These are phyloP conservation scores for Mucor saturninus DNA, from an alignment of 371 early-diverging fungal genomes.

Conservation along the genomic window DNA sequence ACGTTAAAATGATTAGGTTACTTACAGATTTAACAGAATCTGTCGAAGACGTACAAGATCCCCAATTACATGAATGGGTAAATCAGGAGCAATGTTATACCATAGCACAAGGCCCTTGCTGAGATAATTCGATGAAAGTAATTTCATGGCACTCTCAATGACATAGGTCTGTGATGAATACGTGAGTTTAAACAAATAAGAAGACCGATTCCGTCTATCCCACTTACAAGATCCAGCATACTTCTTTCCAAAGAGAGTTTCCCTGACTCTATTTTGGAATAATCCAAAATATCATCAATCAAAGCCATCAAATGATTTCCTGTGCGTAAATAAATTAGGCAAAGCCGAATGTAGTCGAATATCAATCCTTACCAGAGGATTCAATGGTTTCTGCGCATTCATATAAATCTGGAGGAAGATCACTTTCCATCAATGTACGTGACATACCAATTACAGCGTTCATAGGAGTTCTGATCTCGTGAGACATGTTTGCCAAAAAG, in stretches of 20 bases:
- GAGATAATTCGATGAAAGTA: constrained; percentile 17
- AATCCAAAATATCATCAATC: constrained; percentile 52
- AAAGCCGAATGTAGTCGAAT: neutral
- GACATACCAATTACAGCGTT: constrained; percentile 67
- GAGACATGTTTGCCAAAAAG: constrained; percentile 67
- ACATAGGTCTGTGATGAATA: constrained; percentile 14
- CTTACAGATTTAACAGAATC: constrained; percentile 55
- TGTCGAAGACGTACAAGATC: constrained; percentile 48
- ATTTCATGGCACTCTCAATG: constrained; percentile 28
- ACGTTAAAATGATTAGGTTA: neutral
- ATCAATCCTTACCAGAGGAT: constrained; percentile 16
- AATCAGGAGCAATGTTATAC: constrained; percentile 49
- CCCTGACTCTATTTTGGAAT: constrained; percentile 58
- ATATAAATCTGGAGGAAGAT: constrained; percentile 53
- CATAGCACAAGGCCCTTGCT: constrained; percentile 52
- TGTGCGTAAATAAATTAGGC: constrained; percentile 33
- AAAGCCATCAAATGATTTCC: constrained; percentile 22
- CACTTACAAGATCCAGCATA: constrained; percentile 23
- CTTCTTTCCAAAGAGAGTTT: constrained; percentile 41
- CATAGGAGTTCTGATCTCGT: constrained; percentile 60
- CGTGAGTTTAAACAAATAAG: neutral
- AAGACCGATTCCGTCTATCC: neutral
- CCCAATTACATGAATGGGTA: constrained; percentile 46
- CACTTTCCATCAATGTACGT: constrained; percentile 55
- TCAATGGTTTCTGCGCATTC: constrained; percentile 56